phyloP scores from a whole-genome alignment of 257 asterid genomes.

The Salvia miltiorrhiza region DNA sequence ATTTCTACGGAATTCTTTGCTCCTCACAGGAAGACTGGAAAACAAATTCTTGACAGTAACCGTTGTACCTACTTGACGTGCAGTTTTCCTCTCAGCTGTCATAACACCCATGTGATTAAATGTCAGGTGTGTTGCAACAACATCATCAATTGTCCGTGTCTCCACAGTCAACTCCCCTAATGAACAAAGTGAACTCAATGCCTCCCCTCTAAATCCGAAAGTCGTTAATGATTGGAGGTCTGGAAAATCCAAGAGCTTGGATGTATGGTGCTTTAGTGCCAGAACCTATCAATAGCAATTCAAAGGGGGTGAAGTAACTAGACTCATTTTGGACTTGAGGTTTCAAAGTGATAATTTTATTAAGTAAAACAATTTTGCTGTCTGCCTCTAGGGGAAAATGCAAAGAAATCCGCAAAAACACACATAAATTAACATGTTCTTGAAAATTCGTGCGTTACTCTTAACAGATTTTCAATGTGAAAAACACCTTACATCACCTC shows the following conservation, averaged over 20 bases:
- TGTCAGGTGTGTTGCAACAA: slow-evolving; percentile 85
- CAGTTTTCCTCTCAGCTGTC: slow-evolving; percentile 70
- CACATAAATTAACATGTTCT: neutral
- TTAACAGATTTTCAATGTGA: neutral
- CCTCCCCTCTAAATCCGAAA: slow-evolving; percentile 97
- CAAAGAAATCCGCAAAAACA: neutral
- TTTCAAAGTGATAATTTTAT: neutral
- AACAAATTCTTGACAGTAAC: slow-evolving; percentile 87
- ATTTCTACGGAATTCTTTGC: slow-evolving; percentile 82
- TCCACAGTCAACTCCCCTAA: slow-evolving; percentile 86
- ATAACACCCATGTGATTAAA: slow-evolving; percentile 65
- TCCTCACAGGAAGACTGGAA: slow-evolving; percentile 84
- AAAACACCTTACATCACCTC: too few species aligned
- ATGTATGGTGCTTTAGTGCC: slow-evolving; percentile 89
- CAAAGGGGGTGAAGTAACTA: neutral
- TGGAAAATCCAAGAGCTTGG: slow-evolving; percentile 75
- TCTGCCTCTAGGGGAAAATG: neutral
- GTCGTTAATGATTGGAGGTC: slow-evolving; percentile 83
- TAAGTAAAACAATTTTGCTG: neutral
- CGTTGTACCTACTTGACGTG: slow-evolving; percentile 93
- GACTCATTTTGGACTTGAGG: neutral
- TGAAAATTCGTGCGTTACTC: neutral
- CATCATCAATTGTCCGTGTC: slow-evolving; percentile 74
- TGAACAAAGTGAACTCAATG: slow-evolving; percentile 89
- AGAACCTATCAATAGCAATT: slow-evolving; percentile 50